Conservation (phyloP, 1,284 basidiomycete species). For the Ustilago tritici region DNA sequence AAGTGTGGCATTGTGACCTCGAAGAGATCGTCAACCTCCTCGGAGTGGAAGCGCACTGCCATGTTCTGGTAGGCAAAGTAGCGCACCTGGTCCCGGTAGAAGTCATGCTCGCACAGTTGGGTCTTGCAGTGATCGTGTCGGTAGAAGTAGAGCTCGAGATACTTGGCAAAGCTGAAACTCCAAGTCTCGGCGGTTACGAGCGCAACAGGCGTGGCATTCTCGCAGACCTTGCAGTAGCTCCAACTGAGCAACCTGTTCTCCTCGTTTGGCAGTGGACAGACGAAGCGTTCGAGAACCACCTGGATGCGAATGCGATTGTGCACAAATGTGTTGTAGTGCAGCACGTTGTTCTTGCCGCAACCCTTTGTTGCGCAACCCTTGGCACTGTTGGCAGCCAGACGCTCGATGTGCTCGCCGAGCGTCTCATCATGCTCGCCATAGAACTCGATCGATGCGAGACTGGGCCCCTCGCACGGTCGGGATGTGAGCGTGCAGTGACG, state of each 20-base stretch:
- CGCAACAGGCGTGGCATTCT: constrained; percentile 78
- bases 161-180: constrained; percentile 91
- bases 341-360: constrained; percentile 83
- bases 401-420: constrained; percentile 90
- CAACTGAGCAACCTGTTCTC: constrained; percentile 87
- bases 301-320: constrained; percentile 87
- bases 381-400: constrained; percentile 78
- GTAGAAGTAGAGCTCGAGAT: constrained; percentile 91
- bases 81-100: constrained; percentile 90
- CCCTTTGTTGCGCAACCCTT: constrained; percentile 81
- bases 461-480: constrained; percentile 72
- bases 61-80: constrained; percentile 82
- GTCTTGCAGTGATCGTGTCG: constrained; percentile 80
- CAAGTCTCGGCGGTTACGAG: constrained; percentile 92
- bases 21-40: constrained; percentile 80
- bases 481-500: constrained; percentile 76
- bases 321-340: constrained; percentile 88
- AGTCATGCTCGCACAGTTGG: constrained; percentile 90
- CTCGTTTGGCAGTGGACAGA: constrained; percentile 70
- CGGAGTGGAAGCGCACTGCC: constrained; percentile 89
- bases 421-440: constrained; percentile 94
- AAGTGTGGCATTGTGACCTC: constrained; percentile 92
- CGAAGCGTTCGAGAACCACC: constrained; percentile 73
- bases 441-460: constrained; percentile 81
- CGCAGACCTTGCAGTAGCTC: constrained; percentile 82